Evolutionary conservation across 805 yeast species (phyloP), one percentile per base, ranked within the genome.

Genomic region (Starmerella apis): DNA sequence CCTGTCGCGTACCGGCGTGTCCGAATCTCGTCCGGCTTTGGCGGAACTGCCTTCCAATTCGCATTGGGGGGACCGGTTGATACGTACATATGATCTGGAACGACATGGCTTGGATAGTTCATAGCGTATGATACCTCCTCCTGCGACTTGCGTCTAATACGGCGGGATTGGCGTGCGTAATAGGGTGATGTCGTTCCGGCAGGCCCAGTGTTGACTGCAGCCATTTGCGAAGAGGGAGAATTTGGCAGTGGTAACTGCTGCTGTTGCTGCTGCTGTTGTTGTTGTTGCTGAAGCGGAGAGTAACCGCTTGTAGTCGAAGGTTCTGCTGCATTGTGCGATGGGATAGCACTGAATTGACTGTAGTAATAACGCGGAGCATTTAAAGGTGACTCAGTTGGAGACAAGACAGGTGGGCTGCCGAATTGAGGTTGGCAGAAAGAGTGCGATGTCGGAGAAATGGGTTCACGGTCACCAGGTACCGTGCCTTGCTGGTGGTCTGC

Each of bases 1-100:
- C 81, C 72, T 2, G 92, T 83, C 10, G 85, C 80, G 61, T 84
- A 84, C 57, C 78, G 49, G 16, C 58, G 49, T 31, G 50, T 37
- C 28, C 32, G 36, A 43, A 60, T 59, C 25, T 50, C 52, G 27
- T 42, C 48, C n/a, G 56, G 53, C 28, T 18, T 25, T 3, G 60
- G 54, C 43, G 60, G 52, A 23, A 27, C 4, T 20, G 41, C 50
- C 31, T n/a, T 3, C 46, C 46, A 47, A 14, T 32, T 33, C 20
- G 48, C 41, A 25, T 36, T 33, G 7, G 53, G 54, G 28, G 56
- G 56, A 13, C 49, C 52, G 32, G 51, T 48, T 11, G 50, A 18
- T 8, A 51, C 30, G 24, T 14, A 42, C 56, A 55, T 50, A 7
- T 46, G 48, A 14, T 47, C 43, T 4, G 63, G 61, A 11, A 62